Percentiles rank a stretch among this genome's conserved stretches.
These are phyloP conservation scores for Cercospora zeae-maydis DNA, from an alignment of 2,329 filamentous ascomycete genomes.

Conservation along the genomic window DNA sequence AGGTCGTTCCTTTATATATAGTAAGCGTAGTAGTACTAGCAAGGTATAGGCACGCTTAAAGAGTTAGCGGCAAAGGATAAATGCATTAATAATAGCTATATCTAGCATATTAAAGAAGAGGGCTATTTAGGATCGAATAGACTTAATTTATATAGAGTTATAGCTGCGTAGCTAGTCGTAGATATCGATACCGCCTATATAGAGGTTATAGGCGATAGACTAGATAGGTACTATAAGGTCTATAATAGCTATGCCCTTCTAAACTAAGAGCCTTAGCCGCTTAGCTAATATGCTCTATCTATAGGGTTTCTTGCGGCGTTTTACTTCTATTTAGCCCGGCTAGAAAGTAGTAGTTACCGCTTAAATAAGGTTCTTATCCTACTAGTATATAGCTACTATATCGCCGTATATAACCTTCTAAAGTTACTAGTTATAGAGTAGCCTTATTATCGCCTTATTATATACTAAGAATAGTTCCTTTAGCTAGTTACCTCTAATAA, in stretches of 20 bases:
- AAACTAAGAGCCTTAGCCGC: not conserved
- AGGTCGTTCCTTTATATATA: conserved; percentile 1
- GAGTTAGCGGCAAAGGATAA: not conserved
- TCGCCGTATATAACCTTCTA: not conserved
- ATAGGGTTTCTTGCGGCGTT: not conserved
- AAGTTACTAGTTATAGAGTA: conserved; percentile 5
- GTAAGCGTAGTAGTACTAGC: not conserved
- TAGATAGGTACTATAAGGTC: not conserved
- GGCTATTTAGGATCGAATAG: not conserved
- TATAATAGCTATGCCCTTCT: not conserved
- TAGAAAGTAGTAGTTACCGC: not conserved
- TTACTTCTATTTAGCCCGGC: not conserved
- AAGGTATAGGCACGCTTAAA: not conserved
- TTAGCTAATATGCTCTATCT: not conserved
- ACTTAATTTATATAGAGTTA: not conserved
- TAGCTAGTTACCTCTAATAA: not conserved
- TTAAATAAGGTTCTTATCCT: conserved; percentile 2
- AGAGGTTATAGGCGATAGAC: conserved; percentile 2
- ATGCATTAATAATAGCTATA: conserved; percentile 8
- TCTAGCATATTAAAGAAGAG: conserved; percentile 2
- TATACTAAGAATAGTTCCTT: not conserved
- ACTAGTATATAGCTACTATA: not conserved
- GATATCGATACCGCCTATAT: conserved; percentile 1
- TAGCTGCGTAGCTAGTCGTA: conserved; percentile 5
- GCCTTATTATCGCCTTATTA: not conserved